Evolutionary conservation across 352 stramenopile genomes (phyloP), one percentile per base, ranked within the genome.

Genomic region (Phytophthora ramorum): DNA sequence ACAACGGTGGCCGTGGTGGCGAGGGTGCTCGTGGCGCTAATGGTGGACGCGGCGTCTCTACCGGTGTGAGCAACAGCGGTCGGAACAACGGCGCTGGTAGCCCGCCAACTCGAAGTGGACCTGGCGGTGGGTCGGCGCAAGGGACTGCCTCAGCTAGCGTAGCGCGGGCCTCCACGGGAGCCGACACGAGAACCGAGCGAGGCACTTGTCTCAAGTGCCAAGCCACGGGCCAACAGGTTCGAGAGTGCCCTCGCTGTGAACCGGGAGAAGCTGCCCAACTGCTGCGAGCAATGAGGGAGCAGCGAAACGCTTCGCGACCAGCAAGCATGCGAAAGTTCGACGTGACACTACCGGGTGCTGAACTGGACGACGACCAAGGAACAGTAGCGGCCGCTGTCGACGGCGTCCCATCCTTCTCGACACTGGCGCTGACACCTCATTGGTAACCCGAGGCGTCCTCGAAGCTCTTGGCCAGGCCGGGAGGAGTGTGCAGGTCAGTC

Each of bases 371-470:
- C 0, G 49, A 35, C 7, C n/a, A 13, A 6, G 40, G 41, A 0
- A 52, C 40, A 10, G 26, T 44, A 2, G 53, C 28, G 3, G 53
- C 53, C 10, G 6, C 28, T 16, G 53, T 52, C 2, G 41, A 45
- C 34, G 40, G 40, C 0, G 14, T 52, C 3, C 1, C 40, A 20
- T 22, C 24, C 26, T 19, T 14, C 26, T 45, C 22, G 40, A 61
- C 24, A 26, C 53, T 0, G 53, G 41, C 0, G 53, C 40, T 2
- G 41, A 61, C 8, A 19, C 41, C 26, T 61, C 53, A 6, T 17
- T 52, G 4, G 53, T 61, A 1, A 40, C 24, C 8, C 53, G 41
- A 9, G 40, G 53, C 5, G 53, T 61, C 0, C 40, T 61, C 7
- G 40, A 51, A 2, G 40, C 40, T 2, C 26, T 60, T 24, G 19